phyloP scores from a whole-genome alignment of 768 basidiomycete species.

The Pleurotus salmoneostramineus region DNA sequence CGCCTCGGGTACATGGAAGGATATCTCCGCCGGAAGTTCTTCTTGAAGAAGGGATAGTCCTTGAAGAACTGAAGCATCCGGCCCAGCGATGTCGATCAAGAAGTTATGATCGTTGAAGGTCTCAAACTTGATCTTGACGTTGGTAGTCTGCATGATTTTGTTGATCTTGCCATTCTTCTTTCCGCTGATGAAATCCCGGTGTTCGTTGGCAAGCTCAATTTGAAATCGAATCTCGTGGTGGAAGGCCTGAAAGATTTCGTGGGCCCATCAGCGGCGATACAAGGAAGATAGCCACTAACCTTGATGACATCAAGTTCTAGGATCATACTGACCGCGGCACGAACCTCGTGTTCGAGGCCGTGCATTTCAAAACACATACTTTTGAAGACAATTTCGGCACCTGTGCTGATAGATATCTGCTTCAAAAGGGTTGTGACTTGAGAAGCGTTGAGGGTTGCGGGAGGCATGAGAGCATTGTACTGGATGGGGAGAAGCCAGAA shows the following conservation, averaged over 20 bases:
- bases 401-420: conserved; percentile 80
- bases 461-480: conserved; percentile 88
- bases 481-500: conserved; percentile 95
- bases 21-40: conserved; percentile 97
- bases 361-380: conserved; percentile 98
- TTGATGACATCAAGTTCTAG: conserved; percentile 91
- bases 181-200: conserved; percentile 96
- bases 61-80: conserved; percentile 79
- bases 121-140: conserved; percentile 98
- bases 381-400: conserved; percentile 95
- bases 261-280: neutral
- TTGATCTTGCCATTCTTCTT: conserved; percentile 99
- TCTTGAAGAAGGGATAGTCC: conserved; percentile 90
- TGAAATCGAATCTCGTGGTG: conserved; percentile 98
- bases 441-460: conserved; percentile 72
- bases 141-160: conserved; percentile 98
- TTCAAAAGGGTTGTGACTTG: conserved; percentile 84
- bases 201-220: conserved; percentile 95
- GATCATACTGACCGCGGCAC: conserved; percentile 79
- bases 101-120: conserved; percentile 97
- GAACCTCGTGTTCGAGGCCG: conserved; percentile 88
- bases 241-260: conserved; percentile 55
- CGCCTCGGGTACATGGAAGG: conserved; percentile 96
- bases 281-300: conserved; percentile 37
- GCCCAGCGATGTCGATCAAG: conserved; percentile 86